Conservation (phyloP, 106 monocot species). For the Dendrobium officinale region DNA sequence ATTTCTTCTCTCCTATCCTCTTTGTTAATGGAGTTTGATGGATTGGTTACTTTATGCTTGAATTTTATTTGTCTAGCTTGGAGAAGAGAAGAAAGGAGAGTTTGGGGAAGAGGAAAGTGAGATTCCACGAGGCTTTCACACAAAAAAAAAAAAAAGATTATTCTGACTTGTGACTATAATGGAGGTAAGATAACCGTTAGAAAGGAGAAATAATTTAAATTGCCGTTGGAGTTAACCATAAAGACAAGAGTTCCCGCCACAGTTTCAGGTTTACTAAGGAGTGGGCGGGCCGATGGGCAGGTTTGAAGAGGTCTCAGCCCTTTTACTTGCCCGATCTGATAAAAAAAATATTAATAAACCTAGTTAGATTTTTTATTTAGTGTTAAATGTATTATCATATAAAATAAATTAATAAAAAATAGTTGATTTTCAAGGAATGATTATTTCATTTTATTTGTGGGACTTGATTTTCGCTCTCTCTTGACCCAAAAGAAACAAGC, state of each 20-base stretch:
- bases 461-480: too few relatives aligned
- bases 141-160: not conserved
- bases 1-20: not conserved
- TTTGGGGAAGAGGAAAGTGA: conserved; percentile 2
- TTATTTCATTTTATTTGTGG: too few relatives aligned
- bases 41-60: conserved; percentile 2
- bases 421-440: too few relatives aligned
- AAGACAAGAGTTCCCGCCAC: not conserved
- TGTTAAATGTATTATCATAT: too few relatives aligned
- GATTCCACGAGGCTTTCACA: not conserved
- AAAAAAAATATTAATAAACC: too few relatives aligned
- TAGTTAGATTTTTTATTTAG: too few relatives aligned
- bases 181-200: not conserved
- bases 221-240: not conserved
- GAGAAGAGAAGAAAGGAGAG: not conserved
- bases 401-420: too few relatives aligned
- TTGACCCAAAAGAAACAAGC: too few relatives aligned
- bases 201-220: not conserved
- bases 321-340: not conserved
- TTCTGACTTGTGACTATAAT: not conserved
- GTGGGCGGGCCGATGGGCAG: not conserved
- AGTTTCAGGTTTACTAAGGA: not conserved
- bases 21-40: not conserved
- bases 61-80: not conserved
- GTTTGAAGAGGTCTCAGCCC: too few relatives aligned